These are phyloP conservation scores for Amyloporia xantha DNA, from an alignment of 768 basidiomycete species.

Conservation along the genomic window DNA sequence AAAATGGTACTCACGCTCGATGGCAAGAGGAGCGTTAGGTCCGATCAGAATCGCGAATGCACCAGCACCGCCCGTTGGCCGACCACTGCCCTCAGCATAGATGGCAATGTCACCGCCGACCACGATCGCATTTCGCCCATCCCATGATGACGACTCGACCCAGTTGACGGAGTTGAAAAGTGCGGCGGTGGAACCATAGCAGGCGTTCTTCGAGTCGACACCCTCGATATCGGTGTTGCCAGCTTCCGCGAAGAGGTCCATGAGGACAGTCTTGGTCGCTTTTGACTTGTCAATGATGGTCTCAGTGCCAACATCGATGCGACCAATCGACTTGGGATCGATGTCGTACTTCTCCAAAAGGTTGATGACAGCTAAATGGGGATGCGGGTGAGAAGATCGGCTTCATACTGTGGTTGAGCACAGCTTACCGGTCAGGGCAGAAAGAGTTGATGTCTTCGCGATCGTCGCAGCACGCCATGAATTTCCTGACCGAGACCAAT, in stretches of 20 bases:
- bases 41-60: slow-evolving; percentile 93
- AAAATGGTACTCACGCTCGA: slow-evolving; percentile 79
- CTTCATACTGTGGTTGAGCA: neutral
- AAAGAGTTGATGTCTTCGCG: slow-evolving; percentile 99
- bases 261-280: slow-evolving; percentile 94
- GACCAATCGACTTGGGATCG: slow-evolving; percentile 93
- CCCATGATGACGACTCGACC: slow-evolving; percentile 95
- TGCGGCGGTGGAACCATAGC: slow-evolving; percentile 97
- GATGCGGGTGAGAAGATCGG: neutral
- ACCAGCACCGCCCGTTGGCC: slow-evolving; percentile 95
- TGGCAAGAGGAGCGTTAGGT: slow-evolving; percentile 87
- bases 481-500: slow-evolving; percentile 94
- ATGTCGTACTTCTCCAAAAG: slow-evolving; percentile 92
- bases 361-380: slow-evolving; percentile 65
- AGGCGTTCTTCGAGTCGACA: slow-evolving; percentile 98
- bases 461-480: slow-evolving; percentile 99
- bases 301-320: slow-evolving; percentile 96
- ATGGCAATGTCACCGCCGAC: slow-evolving; percentile 96
- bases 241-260: slow-evolving; percentile 91
- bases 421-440: slow-evolving; percentile 70
- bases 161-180: slow-evolving; percentile 99
- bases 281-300: slow-evolving; percentile 99
- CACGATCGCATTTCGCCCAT: slow-evolving; percentile 95
- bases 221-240: slow-evolving; percentile 98
- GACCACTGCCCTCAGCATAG: slow-evolving; percentile 91